A percentile compares a stretch with the other conserved stretches of the same genome.
These are phyloP conservation scores for Neurospora tetrasperma DNA, from an alignment of 495 filamentous ascomycete genomes.

Conservation along the genomic window DNA sequence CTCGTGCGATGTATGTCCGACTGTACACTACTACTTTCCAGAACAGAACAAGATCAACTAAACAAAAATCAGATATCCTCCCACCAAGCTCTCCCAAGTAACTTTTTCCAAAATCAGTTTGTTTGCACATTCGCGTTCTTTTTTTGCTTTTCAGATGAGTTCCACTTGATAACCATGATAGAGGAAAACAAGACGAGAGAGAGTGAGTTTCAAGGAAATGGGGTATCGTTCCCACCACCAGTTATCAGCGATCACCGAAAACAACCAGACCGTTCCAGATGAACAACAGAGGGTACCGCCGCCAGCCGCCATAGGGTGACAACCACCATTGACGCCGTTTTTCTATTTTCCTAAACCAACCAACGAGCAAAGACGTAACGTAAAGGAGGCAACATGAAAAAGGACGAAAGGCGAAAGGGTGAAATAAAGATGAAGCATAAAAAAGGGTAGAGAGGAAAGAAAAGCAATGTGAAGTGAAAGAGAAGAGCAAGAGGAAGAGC, in stretches of 20 bases:
- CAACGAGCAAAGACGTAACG: slow-evolving; percentile 15
- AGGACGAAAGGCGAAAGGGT: background rate
- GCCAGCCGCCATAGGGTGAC: background rate
- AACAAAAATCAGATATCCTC: background rate
- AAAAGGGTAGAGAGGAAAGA: background rate
- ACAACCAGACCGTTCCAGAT: background rate
- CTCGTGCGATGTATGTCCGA: background rate
- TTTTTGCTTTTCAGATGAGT: background rate
- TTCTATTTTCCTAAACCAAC: background rate
- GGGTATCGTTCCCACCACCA: background rate
- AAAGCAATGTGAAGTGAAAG: background rate
- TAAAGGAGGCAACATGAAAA: slow-evolving; percentile 20
- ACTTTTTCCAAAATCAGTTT: background rate
- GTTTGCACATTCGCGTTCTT: background rate
- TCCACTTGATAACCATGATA: background rate
- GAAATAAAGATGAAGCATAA: background rate
- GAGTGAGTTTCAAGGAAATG: background rate
- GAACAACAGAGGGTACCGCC: background rate
- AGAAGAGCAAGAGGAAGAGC: background rate
- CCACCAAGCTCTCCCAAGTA: background rate
- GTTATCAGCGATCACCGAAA: background rate
- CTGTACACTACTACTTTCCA: background rate
- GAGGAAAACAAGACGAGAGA: background rate
- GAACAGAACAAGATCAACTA: background rate
- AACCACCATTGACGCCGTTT: background rate